These are phyloP conservation scores for Phyllosticta citrichinensis DNA, from an alignment of 2,329 filamentous ascomycete species.

Conservation along the genomic window DNA sequence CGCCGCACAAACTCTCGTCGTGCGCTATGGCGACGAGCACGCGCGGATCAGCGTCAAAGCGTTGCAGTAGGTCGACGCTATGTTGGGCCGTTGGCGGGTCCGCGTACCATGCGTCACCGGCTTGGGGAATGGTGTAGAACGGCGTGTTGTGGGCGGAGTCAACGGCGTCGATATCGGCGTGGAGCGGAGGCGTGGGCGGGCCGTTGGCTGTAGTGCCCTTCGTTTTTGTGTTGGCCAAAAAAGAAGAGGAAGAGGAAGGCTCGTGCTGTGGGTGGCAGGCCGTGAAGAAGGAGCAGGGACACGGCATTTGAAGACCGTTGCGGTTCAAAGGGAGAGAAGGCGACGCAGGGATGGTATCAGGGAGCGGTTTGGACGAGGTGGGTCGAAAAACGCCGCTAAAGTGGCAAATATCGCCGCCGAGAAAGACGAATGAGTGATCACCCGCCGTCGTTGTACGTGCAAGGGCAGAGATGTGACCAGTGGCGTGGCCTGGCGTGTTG, in stretches of 20 bases:
- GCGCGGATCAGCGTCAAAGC: slow-evolving; percentile 17
- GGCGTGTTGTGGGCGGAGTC: slow-evolving; percentile 2
- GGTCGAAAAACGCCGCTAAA: slow-evolving; percentile 20
- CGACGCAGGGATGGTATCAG: slow-evolving; percentile 1
- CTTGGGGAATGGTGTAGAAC: background rate
- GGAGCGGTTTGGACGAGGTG: slow-evolving; percentile 11
- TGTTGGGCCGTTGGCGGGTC: slow-evolving; percentile 12
- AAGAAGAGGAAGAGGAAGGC: too few relatives aligned
- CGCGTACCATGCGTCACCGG: slow-evolving; percentile 3
- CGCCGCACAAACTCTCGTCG: slow-evolving; percentile 18
- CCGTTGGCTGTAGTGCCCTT: too few relatives aligned
- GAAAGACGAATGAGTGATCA: slow-evolving; percentile 17
- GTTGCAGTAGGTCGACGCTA: slow-evolving; percentile 16
- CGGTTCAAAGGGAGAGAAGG: background rate
- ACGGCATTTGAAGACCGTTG: slow-evolving; percentile 1
- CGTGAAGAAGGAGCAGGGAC: slow-evolving; percentile 8
- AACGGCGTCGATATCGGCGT: background rate
- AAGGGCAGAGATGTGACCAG: slow-evolving; percentile 42
- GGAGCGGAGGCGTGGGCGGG: background rate
- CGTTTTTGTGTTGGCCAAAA: too few relatives aligned
- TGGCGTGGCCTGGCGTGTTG: slow-evolving; percentile 42
- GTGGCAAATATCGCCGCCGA: slow-evolving; percentile 21
- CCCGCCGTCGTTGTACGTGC: slow-evolving; percentile 29
- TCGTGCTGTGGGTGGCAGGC: slow-evolving; percentile 4
- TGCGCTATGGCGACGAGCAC: slow-evolving; percentile 22